Base-by-base conservation (phyloP, 2,329 filamentous ascomycete genomes). In the Ilyonectria mors-panacis region DNA sequence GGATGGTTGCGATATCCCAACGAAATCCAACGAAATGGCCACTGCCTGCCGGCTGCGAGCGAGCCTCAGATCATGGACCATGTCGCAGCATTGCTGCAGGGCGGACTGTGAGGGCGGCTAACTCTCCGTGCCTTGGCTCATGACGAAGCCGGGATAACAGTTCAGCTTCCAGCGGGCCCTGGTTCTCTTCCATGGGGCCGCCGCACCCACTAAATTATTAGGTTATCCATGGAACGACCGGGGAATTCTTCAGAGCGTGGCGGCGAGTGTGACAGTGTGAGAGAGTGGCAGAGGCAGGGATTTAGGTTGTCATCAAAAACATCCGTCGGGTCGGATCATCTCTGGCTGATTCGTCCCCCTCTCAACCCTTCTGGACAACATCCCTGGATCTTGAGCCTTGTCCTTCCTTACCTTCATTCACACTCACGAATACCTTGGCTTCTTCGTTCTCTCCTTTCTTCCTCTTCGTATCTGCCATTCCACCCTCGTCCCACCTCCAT, bases 321-420 rank as follows among this genome's bases (percentile, higher is more conserved):
- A 19, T 59, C 39, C 45, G 56, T 66, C 63, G 53, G 63, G 44
- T 62, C 63, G 58, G 63, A 66, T 66, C 63, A 66, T 65, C 63
- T 59, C 55, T 54, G 15, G 30, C 47, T 53, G 48, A 53, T 53
- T 33, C 28, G 48, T 19, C n/a, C 63, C 42, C 44, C 59, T 47
- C 33, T 33, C 51, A 65, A 39, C 44, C 55, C 57, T 59, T 50
- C 28, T 21, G n/a, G 35, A 13, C 39, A 42, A 8, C 53, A 23
- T 26, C 35, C 33, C 39, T 8, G 37, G 19, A 39, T 30, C 26
- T 37, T 45, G 54, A 44, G 26, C 33, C 50, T 39, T 47, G 39
- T n/a, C 45, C 19, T 42, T 33, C 33, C 30, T 48, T 42, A 28
- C 47, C 37, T 26, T 35, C 33, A 23, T 44, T 62, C 21, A 53